phyloP scores from a whole-genome alignment of 164 flowering plant species.

The Berberis thunbergii region DNA sequence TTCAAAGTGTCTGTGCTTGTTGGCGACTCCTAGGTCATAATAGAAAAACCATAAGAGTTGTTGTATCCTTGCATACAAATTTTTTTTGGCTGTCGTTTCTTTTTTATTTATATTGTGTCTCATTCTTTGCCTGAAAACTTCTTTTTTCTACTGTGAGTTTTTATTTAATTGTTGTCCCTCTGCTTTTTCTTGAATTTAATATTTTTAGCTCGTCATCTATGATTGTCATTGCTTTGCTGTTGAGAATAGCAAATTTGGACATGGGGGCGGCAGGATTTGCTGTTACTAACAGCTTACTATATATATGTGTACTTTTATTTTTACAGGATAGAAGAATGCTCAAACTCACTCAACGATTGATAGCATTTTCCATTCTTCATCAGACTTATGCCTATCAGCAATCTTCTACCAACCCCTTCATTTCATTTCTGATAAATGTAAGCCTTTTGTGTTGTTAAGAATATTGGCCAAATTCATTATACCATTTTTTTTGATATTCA shows the following conservation, averaged over 20 bases:
- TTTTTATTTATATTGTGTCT: too few species aligned
- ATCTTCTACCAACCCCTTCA: slow-evolving; percentile 58
- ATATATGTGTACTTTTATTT: background rate
- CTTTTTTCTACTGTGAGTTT: too few species aligned
- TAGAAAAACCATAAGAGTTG: too few species aligned
- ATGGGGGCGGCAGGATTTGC: background rate
- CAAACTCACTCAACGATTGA: slow-evolving; percentile 51
- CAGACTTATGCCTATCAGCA: slow-evolving; percentile 47
- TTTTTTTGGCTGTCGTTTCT: too few species aligned
- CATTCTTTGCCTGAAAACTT: too few species aligned
- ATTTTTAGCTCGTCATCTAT: background rate
- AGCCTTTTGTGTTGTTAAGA: slow-evolving; percentile 11
- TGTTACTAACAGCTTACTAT: background rate
- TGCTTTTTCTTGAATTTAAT: background rate
- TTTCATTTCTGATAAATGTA: slow-evolving; percentile 51
- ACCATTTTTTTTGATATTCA: background rate
- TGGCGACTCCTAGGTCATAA: too few species aligned
- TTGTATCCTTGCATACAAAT: too few species aligned
- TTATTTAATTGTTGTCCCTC: too few species aligned
- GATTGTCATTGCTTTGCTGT: background rate
- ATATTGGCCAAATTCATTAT: background rate
- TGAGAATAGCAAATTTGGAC: background rate
- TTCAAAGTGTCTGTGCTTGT: too few species aligned
- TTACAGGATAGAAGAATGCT: slow-evolving; percentile 60
- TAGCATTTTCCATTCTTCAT: slow-evolving; percentile 59